These are phyloP conservation scores for Hsuehochloa calcarea DNA, from an alignment of 176 grass and related monocot species.

Conservation along the genomic window DNA sequence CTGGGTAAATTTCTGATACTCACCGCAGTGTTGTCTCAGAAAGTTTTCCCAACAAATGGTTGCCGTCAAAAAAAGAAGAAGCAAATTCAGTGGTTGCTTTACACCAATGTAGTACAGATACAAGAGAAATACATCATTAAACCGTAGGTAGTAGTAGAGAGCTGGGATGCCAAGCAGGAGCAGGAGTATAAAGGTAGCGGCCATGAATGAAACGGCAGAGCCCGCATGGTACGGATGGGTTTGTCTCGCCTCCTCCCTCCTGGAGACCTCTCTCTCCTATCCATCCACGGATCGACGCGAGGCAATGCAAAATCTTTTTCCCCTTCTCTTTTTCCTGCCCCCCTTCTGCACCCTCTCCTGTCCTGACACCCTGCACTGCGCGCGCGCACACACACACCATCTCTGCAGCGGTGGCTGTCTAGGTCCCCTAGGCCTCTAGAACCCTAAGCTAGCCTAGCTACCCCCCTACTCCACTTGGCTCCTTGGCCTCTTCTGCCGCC, in stretches of 20 bases:
- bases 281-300: background rate
- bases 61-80: too few relatives aligned
- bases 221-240: constrained; percentile 33
- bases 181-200: background rate
- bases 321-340: constrained; percentile 25
- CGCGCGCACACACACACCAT: background rate
- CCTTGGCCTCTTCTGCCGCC: constrained; percentile 1
- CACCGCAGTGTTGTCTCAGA: too few relatives aligned
- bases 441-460: constrained; percentile 10
- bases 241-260: constrained; percentile 26
- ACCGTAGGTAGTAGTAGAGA: too few relatives aligned
- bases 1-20: too few relatives aligned
- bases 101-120: too few relatives aligned
- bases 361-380: constrained; percentile 3
- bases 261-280: background rate
- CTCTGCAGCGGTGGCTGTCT: constrained; percentile 39
- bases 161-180: too few relatives aligned
- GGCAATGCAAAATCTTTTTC: background rate
- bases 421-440: constrained; percentile 31
- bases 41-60: too few relatives aligned
- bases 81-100: too few relatives aligned
- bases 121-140: too few relatives aligned
- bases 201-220: background rate
- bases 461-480: background rate
- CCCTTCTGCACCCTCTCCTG: constrained; percentile 37